Base-by-base conservation (phyloP, 2,329 filamentous ascomycete species). In the Ophioceras dolichostomum region DNA sequence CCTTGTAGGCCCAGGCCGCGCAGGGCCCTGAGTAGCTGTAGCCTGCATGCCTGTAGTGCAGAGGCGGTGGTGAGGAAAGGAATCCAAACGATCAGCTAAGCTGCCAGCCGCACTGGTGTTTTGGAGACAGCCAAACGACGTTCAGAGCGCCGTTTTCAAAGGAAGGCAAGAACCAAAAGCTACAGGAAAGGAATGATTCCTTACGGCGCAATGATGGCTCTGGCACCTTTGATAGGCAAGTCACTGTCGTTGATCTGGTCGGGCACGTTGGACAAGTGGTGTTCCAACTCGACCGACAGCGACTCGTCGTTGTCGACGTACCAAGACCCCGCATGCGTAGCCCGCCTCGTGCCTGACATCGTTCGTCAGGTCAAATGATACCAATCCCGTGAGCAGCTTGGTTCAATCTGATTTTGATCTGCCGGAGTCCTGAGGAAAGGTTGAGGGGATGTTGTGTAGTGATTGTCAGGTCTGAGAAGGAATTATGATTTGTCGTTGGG, bases 1-100 rank as follows among this genome's bases (percentile, higher is more conserved):
- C 73, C 59, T 85, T 91, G 62, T 96, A 98, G 8, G 91, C 91
- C 79, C 86, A 96, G 31, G 88, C 91, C 31, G 91, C 91, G 47
- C 86, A 89, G 28, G 79, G 75, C 7, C 91, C 91, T 4, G 91
- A 98, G 65, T 89, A 96, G 2, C 74, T 65, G 62, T 94, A 98
- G 43, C 91, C 91, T 41, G 91, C 91, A 58, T 98, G 91, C 42
- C 89, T 95, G 47, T 22, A 28, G 26, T 36, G 26, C 21, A 27
- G 31, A 21, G 19, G 21, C n/a, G n/a, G n/a, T n/a, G 9, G 13
- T 13, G 5, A 37, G 19, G 17, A 39, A n/a, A 19, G 29, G 27
- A 13, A 21, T 13, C n/a, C n/a, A n/a, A n/a, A n/a, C n/a, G n/a
- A n/a, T n/a, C n/a, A n/a, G n/a, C n/a, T n/a, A n/a, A n/a, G n/a